Base-by-base conservation (phyloP, 2,329 filamentous ascomycete genomes). In the Mycocentrospora acerina region DNA sequence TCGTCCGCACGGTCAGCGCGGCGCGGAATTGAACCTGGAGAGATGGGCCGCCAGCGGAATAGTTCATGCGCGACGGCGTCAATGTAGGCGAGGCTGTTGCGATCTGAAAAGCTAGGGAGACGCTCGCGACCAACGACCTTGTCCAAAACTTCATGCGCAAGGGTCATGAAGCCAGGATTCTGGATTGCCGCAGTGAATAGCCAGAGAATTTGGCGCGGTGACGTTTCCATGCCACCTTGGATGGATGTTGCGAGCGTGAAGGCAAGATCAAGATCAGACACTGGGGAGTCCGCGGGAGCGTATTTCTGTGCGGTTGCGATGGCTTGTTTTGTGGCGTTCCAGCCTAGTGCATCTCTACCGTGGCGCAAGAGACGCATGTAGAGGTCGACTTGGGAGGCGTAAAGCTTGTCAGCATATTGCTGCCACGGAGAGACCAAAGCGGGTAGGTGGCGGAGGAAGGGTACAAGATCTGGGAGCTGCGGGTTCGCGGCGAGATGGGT, bases 171-270 rank as follows among this genome's bases (percentile, higher is more conserved):
- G 5, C 7, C 29, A 3, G 32, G 37, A 17, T 35, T 37, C 9
- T 25, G 16, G 9, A 41, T 32, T 9, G 32, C 42, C 19, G 37
- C 42, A 16, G 35, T 32, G 7, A 44, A 44, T n/a, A 44, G 22
- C 42, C 42, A 44, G 8, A 44, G 42, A 2, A 44, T 27, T 19
- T 44, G 42, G 12, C 42, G 42, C n/a, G 42, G 37, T 4, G 42
- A 44, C 2, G 37, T 44, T 35, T 44, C 42, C 42, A 44, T 44
- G 9, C 42, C 42, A 11, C 42, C 42, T 32, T 44, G 42, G 3
- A 44, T 35, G 3, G 42, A 44, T 13, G 42, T 44, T 26, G 42
- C 42, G 18, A 44, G 37, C 17, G 42, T 44, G 33, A 44, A 44
- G 14, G 42, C 37, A 33, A 44, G 42, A 12, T 41, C 42, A 7